Percentiles rank a stretch among this genome's conserved stretches.
These are phyloP conservation scores for Penicillium brasilianum DNA, from an alignment of 2,329 filamentous ascomycete species.

Conservation along the genomic window DNA sequence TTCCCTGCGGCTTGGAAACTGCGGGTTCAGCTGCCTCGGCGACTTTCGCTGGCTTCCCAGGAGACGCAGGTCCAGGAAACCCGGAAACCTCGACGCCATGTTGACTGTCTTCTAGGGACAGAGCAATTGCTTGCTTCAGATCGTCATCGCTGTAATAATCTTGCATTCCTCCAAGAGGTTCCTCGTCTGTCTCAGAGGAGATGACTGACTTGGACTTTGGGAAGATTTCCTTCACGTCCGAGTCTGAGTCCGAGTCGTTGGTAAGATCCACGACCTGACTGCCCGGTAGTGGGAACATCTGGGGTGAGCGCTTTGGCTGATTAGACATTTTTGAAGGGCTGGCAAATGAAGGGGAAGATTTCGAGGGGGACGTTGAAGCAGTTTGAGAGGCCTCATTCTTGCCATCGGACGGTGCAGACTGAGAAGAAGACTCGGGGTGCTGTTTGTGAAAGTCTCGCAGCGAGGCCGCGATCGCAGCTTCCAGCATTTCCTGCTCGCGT, in stretches of 20 bases:
- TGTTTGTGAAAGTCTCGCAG: slow-evolving; percentile 7
- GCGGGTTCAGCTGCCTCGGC: not conserved
- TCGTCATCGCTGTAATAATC: slow-evolving; percentile 40
- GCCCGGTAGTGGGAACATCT: not conserved
- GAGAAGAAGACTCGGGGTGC: not conserved
- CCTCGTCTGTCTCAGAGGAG: slow-evolving; percentile 33
- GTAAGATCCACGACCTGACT: slow-evolving; percentile 42
- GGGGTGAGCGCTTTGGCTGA: not conserved
- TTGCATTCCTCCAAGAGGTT: slow-evolving; percentile 15
- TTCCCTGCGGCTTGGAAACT: slow-evolving; percentile 31
- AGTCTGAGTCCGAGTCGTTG: slow-evolving; percentile 37
- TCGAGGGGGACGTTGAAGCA: not conserved
- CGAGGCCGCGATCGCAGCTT: slow-evolving; percentile 13
- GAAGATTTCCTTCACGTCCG: slow-evolving; percentile 29
- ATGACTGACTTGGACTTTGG: slow-evolving; percentile 38
- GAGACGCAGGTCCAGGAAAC: not conserved
- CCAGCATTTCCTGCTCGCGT: not conserved
- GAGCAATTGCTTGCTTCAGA: slow-evolving; percentile 41
- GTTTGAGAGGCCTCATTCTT: not conserved
- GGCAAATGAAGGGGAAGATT: not conserved
- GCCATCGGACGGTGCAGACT: not conserved
- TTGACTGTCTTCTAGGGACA: slow-evolving; percentile 38
- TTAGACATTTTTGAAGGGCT: not conserved
- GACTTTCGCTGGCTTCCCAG: not conserved
- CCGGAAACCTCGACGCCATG: slow-evolving; percentile 13